Conservation (phyloP, 768 basidiomycete species). For the Lactarius pseudohatsudake region DNA sequence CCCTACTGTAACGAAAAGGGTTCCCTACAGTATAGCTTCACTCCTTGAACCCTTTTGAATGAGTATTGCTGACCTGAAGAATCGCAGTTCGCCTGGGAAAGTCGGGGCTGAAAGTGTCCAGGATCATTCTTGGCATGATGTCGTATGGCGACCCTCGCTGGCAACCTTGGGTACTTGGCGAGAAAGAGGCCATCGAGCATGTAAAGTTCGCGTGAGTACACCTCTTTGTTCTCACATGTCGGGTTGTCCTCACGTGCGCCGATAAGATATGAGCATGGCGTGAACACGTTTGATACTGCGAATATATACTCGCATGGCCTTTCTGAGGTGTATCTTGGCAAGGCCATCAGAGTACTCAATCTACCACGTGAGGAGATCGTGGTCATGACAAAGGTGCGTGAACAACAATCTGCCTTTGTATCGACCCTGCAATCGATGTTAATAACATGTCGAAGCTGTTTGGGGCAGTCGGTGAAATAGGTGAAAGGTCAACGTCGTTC, state of each 20-base stretch:
- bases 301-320: constrained; percentile 39
- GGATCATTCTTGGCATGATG: constrained; percentile 65
- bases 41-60: too few species aligned
- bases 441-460: not conserved
- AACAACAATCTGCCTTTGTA: not conserved
- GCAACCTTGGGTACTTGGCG: constrained; percentile 37
- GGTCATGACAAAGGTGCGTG: constrained; percentile 44
- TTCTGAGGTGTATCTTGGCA: constrained; percentile 42
- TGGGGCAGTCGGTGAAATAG: constrained; percentile 2
- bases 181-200: constrained; percentile 33
- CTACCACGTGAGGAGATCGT: constrained; percentile 44
- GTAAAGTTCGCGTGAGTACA: constrained; percentile 32
- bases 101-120: constrained; percentile 62
- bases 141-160: constrained; percentile 45
- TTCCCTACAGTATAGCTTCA: not conserved
- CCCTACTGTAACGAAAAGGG: constrained; percentile 9
- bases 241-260: constrained; percentile 16
- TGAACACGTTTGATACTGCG: constrained; percentile 62
- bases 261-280: constrained; percentile 53
- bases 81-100: constrained; percentile 35
- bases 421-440: not conserved
- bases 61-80: too few species aligned
- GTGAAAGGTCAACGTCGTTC: not conserved
- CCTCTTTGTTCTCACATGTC: constrained; percentile 16
- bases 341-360: constrained; percentile 40